phyloP scores from a whole-genome alignment of 768 basidiomycete species.

The Collybiopsis luxurians region DNA sequence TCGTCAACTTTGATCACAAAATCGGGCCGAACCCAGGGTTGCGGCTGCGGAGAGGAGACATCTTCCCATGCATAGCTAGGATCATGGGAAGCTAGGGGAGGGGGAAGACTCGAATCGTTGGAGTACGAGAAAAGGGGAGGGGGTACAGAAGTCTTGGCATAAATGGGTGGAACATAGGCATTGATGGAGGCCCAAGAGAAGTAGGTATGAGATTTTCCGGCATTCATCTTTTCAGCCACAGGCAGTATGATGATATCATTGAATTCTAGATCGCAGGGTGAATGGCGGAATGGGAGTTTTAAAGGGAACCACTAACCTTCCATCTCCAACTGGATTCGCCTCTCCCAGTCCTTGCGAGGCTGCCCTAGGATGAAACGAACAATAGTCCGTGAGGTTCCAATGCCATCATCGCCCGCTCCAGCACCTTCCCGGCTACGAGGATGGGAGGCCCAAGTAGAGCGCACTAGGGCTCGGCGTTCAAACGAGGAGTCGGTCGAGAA shows the following conservation, averaged over 20 bases:
- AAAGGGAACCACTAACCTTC: conserved; percentile 60
- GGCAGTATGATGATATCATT: conserved; percentile 86
- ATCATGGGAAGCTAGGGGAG: conserved; percentile 70
- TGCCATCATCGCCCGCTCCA: conserved; percentile 61
- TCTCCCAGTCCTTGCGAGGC: conserved; percentile 77
- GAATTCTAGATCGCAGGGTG: conserved; percentile 48
- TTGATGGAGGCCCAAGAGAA: conserved; percentile 91
- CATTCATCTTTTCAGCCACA: conserved; percentile 92
- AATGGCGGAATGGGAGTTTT: conserved; percentile 5
- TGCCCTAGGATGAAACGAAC: conserved; percentile 89
- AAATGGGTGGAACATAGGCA: conserved; percentile 86
- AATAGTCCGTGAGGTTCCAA: conserved; percentile 78
- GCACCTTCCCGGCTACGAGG: conserved; percentile 74
- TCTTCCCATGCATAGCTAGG: conserved; percentile 57
- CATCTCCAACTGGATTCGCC: conserved; percentile 82
- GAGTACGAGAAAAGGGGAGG: conserved; percentile 66
- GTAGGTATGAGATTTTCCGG: conserved; percentile 88
- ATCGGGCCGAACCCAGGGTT: conserved; percentile 82
- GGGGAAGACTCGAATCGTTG: conserved; percentile 51
- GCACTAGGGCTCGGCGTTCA: conserved; percentile 83
- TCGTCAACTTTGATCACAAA: conserved; percentile 95
- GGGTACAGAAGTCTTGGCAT: conserved; percentile 42
- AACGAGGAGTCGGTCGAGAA: conserved; percentile 85
- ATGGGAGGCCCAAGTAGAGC: conserved; percentile 89
- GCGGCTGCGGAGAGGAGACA: conserved; percentile 35